Conservation (phyloP, 192 early-diverging fungal genomes). For the Coemansia sp. region DNA sequence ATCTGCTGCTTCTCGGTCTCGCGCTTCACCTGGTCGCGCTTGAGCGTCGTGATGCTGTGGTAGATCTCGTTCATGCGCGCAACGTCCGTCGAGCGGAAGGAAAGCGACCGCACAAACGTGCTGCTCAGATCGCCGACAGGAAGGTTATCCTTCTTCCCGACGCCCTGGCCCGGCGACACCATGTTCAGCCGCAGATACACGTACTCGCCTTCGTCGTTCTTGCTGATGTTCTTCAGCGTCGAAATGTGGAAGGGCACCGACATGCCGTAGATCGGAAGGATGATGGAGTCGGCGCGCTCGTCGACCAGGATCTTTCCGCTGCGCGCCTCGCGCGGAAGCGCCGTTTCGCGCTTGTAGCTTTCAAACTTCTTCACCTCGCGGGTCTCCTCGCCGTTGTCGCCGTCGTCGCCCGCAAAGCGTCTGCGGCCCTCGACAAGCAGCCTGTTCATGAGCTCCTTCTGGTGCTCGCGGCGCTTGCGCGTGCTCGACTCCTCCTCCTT, state of each 20-base stretch:
- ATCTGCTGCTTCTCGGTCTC: constrained; percentile 94
- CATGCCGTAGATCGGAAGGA: constrained; percentile 93
- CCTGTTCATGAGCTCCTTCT: constrained; percentile 78
- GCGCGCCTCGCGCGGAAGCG: constrained; percentile 79
- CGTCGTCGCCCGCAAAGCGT: constrained; percentile 68
- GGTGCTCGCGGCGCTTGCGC: constrained; percentile 79
- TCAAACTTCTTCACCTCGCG: constrained; percentile 86
- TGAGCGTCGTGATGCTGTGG: constrained; percentile 83
- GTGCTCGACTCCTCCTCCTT: constrained; percentile 77
- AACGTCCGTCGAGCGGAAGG: constrained; percentile 85
- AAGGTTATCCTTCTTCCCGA: constrained; percentile 85
- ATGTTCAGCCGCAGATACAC: constrained; percentile 93
- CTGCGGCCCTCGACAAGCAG: constrained; percentile 78
- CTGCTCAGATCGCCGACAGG: constrained; percentile 85
- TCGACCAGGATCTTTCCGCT: constrained; percentile 88
- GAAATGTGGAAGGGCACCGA: constrained; percentile 98
- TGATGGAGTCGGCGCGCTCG: constrained; percentile 78
- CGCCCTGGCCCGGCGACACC: constrained; percentile 88
- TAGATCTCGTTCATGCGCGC: constrained; percentile 81
- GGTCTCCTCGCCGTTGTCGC: constrained; percentile 65
- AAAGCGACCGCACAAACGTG: constrained; percentile 90
- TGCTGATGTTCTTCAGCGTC: constrained; percentile 90
- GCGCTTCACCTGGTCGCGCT: constrained; percentile 89
- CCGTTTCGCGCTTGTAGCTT: constrained; percentile 89
- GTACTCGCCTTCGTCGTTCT: constrained; percentile 91